Evolutionary conservation across 2,329 filamentous ascomycete species (phyloP), one percentile per base, ranked within the genome.

Genomic region (Pseudocercospora pini-densiflorae): DNA sequence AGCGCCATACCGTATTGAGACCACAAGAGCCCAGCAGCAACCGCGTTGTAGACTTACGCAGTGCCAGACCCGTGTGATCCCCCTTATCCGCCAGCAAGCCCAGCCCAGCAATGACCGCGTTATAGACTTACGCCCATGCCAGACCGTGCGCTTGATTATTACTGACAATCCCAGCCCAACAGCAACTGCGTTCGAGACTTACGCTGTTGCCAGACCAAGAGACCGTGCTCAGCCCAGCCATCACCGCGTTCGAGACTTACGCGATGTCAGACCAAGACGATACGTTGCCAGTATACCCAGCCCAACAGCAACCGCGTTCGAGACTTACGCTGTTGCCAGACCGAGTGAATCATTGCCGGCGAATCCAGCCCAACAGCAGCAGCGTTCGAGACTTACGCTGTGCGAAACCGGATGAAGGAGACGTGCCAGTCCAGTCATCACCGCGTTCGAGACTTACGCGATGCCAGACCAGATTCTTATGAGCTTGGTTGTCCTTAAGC

Each of bases 401-500:
- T 43, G 40, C n/a, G 40, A 43, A 19, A 43, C 40, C 40, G 40
- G 40, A 43, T 43, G 7, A 43, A 43, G 40, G 40, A n/a, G 40
- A 43, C 40, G 40, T 43, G 40, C 40, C 40, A 19, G 40, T 10
- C 40, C 40, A 43, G 40, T 10, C 16, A 8, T n/a, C 12, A 31
- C 33, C 33, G 55, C 55, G 36, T 24, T 36, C 12, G 23, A 19
- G 53, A 23, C 33, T 36, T 36, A 36, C 33, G 55, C 33, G 27
- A 16, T 19, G 31, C 29, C 55, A 53, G 40, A 43, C 40, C 40
- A 43, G 40, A 43, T 24, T 33, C 19, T 23, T 19, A 21, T 19
- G n/a, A 14, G 55, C 31, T 58, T 40, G 55, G 55, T 58, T 40
- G 55, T 58, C 55, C 55, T 58, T 36, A 12, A 23, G 55, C n/a